Base-by-base conservation (phyloP, 495 filamentous ascomycete species). In the Chaetomidium leptoderma region DNA sequence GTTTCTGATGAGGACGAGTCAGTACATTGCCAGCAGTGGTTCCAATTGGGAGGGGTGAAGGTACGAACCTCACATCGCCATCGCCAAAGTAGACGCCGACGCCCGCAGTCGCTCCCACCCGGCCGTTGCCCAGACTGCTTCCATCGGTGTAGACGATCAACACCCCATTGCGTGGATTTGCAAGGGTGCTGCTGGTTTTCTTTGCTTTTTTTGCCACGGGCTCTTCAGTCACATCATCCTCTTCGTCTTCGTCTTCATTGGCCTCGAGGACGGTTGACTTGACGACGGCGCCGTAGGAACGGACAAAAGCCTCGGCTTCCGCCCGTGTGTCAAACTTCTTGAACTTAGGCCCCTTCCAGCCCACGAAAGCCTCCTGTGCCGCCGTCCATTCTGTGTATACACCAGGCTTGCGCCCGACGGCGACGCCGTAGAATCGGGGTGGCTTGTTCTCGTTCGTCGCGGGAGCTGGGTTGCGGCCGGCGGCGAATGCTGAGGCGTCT, bases 331-430 rank as follows among this genome's bases (percentile, higher is more conserved):
- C 64, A 57, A 97, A 98, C 51, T 81, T 87, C 71, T 87, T 88
- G 66, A 88, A 89, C 62, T 91, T 91, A 17, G 91, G 89, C 16
- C 83, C 83, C 57, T 84, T 85, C 67, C 83, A 86, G 6, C 89
- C 90, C 6, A 75, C 82, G 32, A 96, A 90, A 55, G 93, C 88
- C 53, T 84, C 76, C 60, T 89, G 81, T 3, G 87, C 90, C 24
- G 79, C 79, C n/a, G 78, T 67, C 92, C 92, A 98, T 54, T 92
- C 84, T 6, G 86, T 88, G 71, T 96, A 98, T 2, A 98, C 86
- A 5, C 93, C 92, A 0, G 92, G 89, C n/a, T 78, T 74, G 55
- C 83, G 80, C 42, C 93, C 93, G 55, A 82, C 79, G 40, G 86
- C 90, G n/a, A 98, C 86, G 8, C 82, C 93, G 64, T 98, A 98